These are phyloP conservation scores for Boletellus sp. DNA, from an alignment of 768 basidiomycete genomes.

Conservation along the genomic window DNA sequence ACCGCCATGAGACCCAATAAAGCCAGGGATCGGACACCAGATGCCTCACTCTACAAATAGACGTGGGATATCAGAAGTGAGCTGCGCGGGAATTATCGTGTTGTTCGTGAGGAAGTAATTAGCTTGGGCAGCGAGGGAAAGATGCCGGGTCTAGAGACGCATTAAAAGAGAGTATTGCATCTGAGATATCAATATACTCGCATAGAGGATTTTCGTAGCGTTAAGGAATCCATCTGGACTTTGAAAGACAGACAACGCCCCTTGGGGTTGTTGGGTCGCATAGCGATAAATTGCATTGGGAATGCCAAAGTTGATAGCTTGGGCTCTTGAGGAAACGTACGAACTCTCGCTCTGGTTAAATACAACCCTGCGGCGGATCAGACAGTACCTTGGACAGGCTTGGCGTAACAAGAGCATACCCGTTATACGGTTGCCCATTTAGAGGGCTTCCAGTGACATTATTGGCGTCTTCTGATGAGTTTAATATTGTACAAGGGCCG, in stretches of 20 bases:
- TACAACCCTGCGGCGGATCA: slow-evolving; percentile 34
- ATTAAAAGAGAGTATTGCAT: background rate
- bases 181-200: slow-evolving; percentile 5
- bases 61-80: slow-evolving; percentile 44
- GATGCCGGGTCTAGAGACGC: slow-evolving; percentile 48
- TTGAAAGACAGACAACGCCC: slow-evolving; percentile 46
- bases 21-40: background rate
- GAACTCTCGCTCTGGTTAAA: slow-evolving; percentile 36
- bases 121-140: slow-evolving; percentile 52
- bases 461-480: slow-evolving; percentile 36
- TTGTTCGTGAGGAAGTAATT: slow-evolving; percentile 54
- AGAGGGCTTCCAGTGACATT: slow-evolving; percentile 49
- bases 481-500: slow-evolving; percentile 32
- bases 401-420: slow-evolving; percentile 35
- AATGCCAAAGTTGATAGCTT: slow-evolving; percentile 47
- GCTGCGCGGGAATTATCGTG: slow-evolving; percentile 34
- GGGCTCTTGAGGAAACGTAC: slow-evolving; percentile 51
- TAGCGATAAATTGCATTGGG: slow-evolving; percentile 57
- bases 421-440: slow-evolving; percentile 54
- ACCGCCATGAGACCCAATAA: slow-evolving; percentile 1
- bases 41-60: slow-evolving; percentile 55
- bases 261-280: slow-evolving; percentile 41
- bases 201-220: slow-evolving; percentile 41
- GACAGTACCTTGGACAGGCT: background rate
- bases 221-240: slow-evolving; percentile 48